Evolutionary conservation across 208 protist genomes (phyloP).

Genomic region (Wallacemonas sp.): DNA sequence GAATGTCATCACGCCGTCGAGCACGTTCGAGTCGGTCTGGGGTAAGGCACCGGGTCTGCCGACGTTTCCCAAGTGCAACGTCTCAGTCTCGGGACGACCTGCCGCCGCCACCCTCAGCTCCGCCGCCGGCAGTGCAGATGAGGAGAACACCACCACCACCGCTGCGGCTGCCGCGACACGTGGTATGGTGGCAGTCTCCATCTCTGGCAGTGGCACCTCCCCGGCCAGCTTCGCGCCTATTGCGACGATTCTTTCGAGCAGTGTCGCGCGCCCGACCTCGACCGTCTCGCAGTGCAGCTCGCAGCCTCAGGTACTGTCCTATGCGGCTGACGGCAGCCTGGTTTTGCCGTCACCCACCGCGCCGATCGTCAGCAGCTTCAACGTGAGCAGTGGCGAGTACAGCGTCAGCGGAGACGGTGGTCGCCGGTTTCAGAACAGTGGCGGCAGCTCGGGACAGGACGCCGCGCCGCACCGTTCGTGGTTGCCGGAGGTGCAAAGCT

Average conservation of each 20-base stretch:
- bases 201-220: background rate
- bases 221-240: background rate
- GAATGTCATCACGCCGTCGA: background rate
- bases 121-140: background rate
- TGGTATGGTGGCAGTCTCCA: background rate
- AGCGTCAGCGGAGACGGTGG: background rate
- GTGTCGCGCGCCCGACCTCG: no score
- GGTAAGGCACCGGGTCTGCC: conserved; percentile 1
- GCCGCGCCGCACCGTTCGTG: background rate
- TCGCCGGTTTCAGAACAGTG: background rate
- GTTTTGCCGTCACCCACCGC: no score
- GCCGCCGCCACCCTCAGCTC: background rate
- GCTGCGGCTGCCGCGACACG: background rate
- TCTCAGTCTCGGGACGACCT: background rate
- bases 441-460: background rate
- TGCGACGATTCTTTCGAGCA: no score
- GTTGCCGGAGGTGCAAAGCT: background rate
- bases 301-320: no score
- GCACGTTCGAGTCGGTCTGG: background rate
- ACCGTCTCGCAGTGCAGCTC: background rate
- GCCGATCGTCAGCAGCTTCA: no score
- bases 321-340: no score
- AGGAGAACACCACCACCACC: background rate
- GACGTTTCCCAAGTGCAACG: background rate
- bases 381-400: background rate